Conservation (phyloP, 257 asterid genomes). For the Nemophila menziesii region DNA sequence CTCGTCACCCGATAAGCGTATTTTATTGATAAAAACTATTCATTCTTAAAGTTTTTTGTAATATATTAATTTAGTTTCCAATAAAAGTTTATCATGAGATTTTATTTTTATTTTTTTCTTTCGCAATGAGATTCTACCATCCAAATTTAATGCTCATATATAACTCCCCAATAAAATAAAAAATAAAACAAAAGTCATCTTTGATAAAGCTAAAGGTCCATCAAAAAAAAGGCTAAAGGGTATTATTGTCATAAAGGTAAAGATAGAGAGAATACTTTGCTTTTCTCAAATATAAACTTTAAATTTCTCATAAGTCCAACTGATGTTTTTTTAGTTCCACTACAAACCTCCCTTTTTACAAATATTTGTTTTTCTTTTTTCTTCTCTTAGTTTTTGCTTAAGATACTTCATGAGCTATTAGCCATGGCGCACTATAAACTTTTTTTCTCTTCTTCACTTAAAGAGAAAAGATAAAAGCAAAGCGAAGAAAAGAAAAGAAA, state of each 20-base stretch:
- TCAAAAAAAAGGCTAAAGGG: slow-evolving; percentile 68
- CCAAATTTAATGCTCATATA: too few species aligned
- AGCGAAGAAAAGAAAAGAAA: slow-evolving; percentile 20
- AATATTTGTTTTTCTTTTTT: not conserved
- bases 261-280: slow-evolving; percentile 33
- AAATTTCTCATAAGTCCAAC: slow-evolving; percentile 67
- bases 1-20: too few species aligned
- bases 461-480: slow-evolving; percentile 21
- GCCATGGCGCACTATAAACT: slow-evolving; percentile 1
- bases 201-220: not conserved
- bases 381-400: not conserved
- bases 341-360: slow-evolving; percentile 13
- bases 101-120: too few species aligned
- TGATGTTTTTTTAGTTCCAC: slow-evolving; percentile 37
- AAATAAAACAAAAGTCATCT: too few species aligned
- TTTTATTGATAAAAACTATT: too few species aligned
- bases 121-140: too few species aligned
- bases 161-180: too few species aligned
- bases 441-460: slow-evolving; percentile 31
- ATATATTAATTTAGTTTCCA: too few species aligned
- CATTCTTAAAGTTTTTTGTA: too few species aligned
- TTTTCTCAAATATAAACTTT: slow-evolving; percentile 33
- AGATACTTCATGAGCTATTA: not conserved
- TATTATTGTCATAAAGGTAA: slow-evolving; percentile 35
- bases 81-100: too few species aligned